Base-by-base conservation (phyloP, 805 yeast species). In the Wickerhamiella azyma region DNA sequence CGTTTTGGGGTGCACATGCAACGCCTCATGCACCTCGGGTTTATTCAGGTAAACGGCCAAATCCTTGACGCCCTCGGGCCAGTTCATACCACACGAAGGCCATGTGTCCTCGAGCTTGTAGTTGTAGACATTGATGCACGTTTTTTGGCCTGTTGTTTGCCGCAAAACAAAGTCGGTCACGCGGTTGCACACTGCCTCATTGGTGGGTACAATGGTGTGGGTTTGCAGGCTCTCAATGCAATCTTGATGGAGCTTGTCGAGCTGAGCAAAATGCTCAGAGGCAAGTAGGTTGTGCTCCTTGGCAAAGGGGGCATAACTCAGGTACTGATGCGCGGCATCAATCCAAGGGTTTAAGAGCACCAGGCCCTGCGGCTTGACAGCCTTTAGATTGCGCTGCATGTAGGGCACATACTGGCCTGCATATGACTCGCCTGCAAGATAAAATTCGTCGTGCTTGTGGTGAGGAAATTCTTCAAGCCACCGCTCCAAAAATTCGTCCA, bases 321-420 rank as follows among this genome's bases (percentile, higher is more conserved):
- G 68, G 44, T 89, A 79, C 66, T 92, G 98, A 37, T 74, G 72
- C 51, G 79, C 75, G 1, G 97, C 96, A 40, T 85, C 88, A 11
- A 88, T 76, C 94, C 95, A 89, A 1, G 96, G 96, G 63, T 89
- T 89, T 13, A 96, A 96, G 48, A 92, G 79, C 51, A 86, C 52
- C 8, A 85, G 59, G 0, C 89, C 92, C 39, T 41, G 28, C 16
- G 45, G 28, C 35, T 42, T 26, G 28, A 42, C 9, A 2, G 33
- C 33, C 4, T 40, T 42, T 19, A 42, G 19, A 1, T 9, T 11
- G 18, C 73, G 66, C 0, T 89, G 94, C 49, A 88, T 75, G 61
- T 81, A 84, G 0, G 98, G 97, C 45, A 92, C 82, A 59, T 85
- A 92, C 60, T 92, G 96, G 17, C 98, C 98, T 1, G 97, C 97